Base-by-base conservation (phyloP, 208 protist genomes). In the Angomonas deanei region DNA sequence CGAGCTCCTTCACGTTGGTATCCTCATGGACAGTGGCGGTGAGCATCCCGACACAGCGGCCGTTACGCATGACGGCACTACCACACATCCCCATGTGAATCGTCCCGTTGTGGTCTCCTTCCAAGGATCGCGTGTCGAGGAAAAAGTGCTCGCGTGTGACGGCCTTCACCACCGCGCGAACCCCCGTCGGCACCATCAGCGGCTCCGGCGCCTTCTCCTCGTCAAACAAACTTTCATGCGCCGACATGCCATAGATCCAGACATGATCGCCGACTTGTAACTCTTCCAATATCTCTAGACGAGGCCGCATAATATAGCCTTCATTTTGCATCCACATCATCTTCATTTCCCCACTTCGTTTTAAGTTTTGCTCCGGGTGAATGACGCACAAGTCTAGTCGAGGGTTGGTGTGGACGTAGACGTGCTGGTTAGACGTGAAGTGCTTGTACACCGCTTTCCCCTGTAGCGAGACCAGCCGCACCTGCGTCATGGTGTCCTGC, bases 291-390 rank as follows among this genome's bases (percentile, higher is more conserved):
- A 96, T 60, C 70, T 96, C 89, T 0, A 96, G 68, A 1, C 89
- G 78, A 6, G 89, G 89, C 10, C 86, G 79, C 19, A 84, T 75
- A 39, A 93, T 68, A 65, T 90, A 82, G 27, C 89, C 89, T 55
- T 96, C 86, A 70, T 96, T 96, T 69, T 96, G 89, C 84, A 93
- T 88, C 86, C 86, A 93, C 80, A 96, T 59, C 86, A 96, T 92
- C 68, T 93, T 92, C 89, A 96, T 93, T 62, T 96, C 86, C 10
- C 89, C 86, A 55, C 80, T 89, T 34, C 86, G 81, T 70, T 90
- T 91, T 38, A 96, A 57, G 69, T 91, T 91, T 65, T 93, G 83
- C 76, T 96, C 86, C 5, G 89, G 61, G 67, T 96, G 89, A 15
- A 93, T 23, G 2, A 96, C 89, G 61, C 86, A 96, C 15, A 96